Evolutionary conservation across 2,329 filamentous ascomycete species (phyloP), one percentile per base, ranked within the genome.

Genomic region (Stagonosporopsis chrysanthemi): DNA sequence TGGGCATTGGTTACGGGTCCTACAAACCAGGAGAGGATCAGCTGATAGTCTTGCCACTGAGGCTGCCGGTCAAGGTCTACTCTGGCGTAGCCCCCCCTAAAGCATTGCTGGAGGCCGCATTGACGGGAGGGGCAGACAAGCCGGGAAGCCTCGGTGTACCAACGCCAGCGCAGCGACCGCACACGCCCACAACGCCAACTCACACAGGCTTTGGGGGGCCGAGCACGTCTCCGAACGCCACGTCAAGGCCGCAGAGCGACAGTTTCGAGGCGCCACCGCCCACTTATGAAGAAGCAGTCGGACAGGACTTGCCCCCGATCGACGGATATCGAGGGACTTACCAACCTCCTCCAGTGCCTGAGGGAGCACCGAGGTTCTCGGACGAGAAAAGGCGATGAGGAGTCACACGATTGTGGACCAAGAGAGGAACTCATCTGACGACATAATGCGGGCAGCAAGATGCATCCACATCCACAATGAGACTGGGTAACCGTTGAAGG

Each of bases 281-380:
- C 7, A 97, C 91, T 69, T 98, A 98, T 71, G 92, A 97, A 77
- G 93, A 97, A 76, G 92, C 92, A 12, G 88, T 97, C 78, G 92
- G 92, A 6, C 88, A 91, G 63, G 86, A 88, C 56, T 78, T 95
- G 60, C 88, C 86, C 33, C 90, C 91, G 1, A 86, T 92, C 53
- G 85, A 91, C 71, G 90, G 88, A 59, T 80, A 88, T 24, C 82
- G 92, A 67, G 86, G 88, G 26, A 87, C 86, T 14, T 92, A 90
- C 72, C 77, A 73, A 52, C 79, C 79, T 17, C 80, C 80, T 33
- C 73, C 74, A 40, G 65, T 70, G 29, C 73, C 72, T 4, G 75
- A 77, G 47, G 75, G 70, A 6, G 74, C 70, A 44, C 72, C 73
- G 7, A 60, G 74, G 22, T 73, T 76, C 43, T 70, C 70, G 23